Percentiles rank a stretch among this genome's conserved stretches.
Evolutionary conservation across 345 rosid species (phyloP).

Genomic region (Triadica sebifera): DNA sequence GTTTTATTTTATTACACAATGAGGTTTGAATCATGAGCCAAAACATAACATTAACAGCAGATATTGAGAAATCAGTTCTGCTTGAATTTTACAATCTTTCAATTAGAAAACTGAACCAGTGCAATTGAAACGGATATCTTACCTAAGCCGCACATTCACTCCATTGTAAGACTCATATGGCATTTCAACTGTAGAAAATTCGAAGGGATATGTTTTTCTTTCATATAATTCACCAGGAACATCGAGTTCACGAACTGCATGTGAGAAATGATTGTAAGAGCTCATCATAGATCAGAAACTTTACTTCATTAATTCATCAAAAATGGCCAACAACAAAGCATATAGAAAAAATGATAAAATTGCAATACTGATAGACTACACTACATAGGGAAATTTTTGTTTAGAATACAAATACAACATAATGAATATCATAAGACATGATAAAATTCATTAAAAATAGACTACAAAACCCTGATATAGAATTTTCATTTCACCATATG

Average conservation of each 20-base stretch:
- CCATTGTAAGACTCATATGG: constrained; percentile 58
- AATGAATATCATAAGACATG: background rate
- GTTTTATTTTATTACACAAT: too few relatives aligned
- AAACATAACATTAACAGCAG: background rate
- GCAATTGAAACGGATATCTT: constrained; percentile 4
- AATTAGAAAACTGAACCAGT: background rate
- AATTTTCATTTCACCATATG: background rate
- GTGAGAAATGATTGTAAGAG: constrained; percentile 3
- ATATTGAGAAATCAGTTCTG: background rate
- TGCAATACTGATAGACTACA: background rate
- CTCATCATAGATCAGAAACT: constrained; percentile 5
- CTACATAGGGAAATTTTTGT: background rate
- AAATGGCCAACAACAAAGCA: background rate
- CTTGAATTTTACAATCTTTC: background rate
- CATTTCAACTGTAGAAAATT: constrained; percentile 59
- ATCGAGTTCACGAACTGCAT: constrained; percentile 49
- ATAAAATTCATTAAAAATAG: background rate
- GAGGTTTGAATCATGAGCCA: too few relatives aligned
- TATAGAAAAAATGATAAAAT: background rate
- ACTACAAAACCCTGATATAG: background rate
- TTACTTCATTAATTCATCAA: background rate
- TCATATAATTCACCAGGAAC: constrained; percentile 51
- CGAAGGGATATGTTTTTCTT: constrained; percentile 52
- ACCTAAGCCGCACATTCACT: constrained; percentile 57
- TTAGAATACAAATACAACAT: background rate